A percentile compares a stretch with the other conserved stretches of the same genome.
Conservation (phyloP, 108 stramenopile species). For the Nitzschia sp. region DNA sequence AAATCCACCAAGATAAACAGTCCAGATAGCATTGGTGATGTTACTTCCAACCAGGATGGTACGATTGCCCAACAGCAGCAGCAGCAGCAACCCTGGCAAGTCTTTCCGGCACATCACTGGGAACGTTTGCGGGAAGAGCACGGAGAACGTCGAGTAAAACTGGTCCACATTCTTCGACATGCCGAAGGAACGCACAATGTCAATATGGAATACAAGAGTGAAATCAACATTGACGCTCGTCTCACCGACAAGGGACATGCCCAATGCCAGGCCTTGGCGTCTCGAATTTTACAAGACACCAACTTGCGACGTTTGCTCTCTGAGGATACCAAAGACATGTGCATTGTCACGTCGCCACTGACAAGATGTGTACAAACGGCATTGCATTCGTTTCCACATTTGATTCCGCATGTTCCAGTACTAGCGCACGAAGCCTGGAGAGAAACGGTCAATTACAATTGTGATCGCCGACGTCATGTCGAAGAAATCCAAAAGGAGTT, state of each 20-base stretch:
- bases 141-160: conserved; percentile 30
- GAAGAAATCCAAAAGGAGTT: conserved; percentile 45
- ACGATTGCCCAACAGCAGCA: too few species aligned
- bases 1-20: too few species aligned
- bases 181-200: conserved; percentile 83
- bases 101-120: conserved; percentile 26
- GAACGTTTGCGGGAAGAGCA: conserved; percentile 5
- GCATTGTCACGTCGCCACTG: conserved; percentile 58
- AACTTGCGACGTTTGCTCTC: conserved; percentile 1
- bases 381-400: conserved; percentile 32
- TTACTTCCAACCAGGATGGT: too few species aligned
- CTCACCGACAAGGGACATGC: conserved; percentile 39
- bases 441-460: conserved; percentile 72
- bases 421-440: conserved; percentile 61
- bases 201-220: conserved; percentile 39
- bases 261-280: conserved; percentile 47
- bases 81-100: conserved; percentile 22
- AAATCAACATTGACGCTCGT: conserved; percentile 48
- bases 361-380: conserved; percentile 73
- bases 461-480: conserved; percentile 61
- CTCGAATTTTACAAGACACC: not conserved
- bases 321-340: conserved; percentile 32
- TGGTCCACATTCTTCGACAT: conserved; percentile 63
- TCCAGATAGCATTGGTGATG: too few species aligned
- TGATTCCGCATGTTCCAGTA: conserved; percentile 26